Percentiles rank a stretch among this genome's conserved stretches.
Conservation (phyloP, 257 asterid genomes). For the Nicotiana attenuata region DNA sequence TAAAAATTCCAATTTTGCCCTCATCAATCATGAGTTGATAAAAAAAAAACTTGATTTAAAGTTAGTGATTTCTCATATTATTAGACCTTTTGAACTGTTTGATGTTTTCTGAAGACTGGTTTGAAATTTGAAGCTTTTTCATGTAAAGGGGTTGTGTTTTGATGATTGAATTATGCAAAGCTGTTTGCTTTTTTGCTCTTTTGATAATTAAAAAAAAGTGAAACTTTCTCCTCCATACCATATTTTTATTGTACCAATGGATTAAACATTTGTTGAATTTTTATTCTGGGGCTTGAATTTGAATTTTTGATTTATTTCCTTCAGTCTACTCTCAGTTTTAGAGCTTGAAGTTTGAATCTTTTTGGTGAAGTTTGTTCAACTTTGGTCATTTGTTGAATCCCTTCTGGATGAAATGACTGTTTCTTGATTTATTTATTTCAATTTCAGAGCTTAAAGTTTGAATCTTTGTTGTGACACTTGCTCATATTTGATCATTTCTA, state of each 20-base stretch:
- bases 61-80: not conserved
- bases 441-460: not conserved
- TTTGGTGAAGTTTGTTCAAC: constrained; percentile 3
- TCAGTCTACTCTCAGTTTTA: not conserved
- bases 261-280: constrained; percentile 7
- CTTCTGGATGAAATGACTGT: constrained; percentile 24
- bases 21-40: not conserved
- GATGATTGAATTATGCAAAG: constrained; percentile 3
- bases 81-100: not conserved
- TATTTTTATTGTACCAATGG: not conserved
- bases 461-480: not conserved
- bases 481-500: not conserved
- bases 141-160: not conserved
- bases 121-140: not conserved
- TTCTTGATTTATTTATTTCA: constrained; percentile 1
- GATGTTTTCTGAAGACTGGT: not conserved
- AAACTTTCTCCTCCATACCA: constrained; percentile 11
- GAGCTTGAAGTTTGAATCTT: constrained; percentile 5
- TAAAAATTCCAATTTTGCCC: not conserved
- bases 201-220: not conserved
- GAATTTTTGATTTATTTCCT: constrained; percentile 3
- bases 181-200: constrained; percentile 8
- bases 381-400: not conserved
- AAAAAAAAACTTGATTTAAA: not conserved
- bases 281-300: constrained; percentile 11